Evolutionary conservation across 345 rosid species (phyloP).

Genomic region (Melastoma malabathricum): DNA sequence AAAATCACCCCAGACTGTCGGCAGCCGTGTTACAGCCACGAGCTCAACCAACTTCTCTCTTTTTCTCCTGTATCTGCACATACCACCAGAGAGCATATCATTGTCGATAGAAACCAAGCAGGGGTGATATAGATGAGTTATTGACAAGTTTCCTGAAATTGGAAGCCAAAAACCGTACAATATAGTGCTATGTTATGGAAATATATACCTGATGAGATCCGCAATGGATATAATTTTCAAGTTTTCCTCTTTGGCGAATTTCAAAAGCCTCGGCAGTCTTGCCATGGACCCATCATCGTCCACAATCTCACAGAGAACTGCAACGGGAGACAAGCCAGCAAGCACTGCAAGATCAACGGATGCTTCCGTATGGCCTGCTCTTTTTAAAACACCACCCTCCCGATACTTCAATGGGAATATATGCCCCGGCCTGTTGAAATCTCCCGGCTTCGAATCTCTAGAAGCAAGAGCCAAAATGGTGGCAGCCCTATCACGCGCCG

Average conservation of each 20-base stretch:
- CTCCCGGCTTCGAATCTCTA: constrained; percentile 60
- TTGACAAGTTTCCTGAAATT: no score
- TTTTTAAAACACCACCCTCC: constrained; percentile 62
- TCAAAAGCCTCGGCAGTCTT: constrained; percentile 60
- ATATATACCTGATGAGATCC: constrained; percentile 59
- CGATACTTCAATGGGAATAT: constrained; percentile 63
- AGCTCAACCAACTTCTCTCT: constrained; percentile 64
- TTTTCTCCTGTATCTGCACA: constrained; percentile 67
- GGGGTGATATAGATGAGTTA: no score
- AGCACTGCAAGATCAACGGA: constrained; percentile 65
- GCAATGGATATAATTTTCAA: constrained; percentile 68
- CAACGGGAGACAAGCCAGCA: constrained; percentile 68
- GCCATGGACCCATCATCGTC: constrained; percentile 98
- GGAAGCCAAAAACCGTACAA: background rate
- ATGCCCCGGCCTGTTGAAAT: constrained; percentile 76
- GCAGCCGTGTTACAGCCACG: constrained; percentile 67
- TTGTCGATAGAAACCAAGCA: no score
- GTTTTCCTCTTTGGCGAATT: constrained; percentile 53
- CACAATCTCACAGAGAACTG: constrained; percentile 59
- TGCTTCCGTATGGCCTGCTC: constrained; percentile 89
- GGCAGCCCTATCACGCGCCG: constrained; percentile 69
- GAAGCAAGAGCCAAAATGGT: constrained; percentile 63
- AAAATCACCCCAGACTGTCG: constrained; percentile 94
- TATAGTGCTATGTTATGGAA: background rate
- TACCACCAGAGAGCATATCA: no score